Percentiles rank a stretch among this genome's conserved stretches.
Evolutionary conservation across 495 filamentous ascomycete species (phyloP).

Genomic region (Sordaria brevicollis): DNA sequence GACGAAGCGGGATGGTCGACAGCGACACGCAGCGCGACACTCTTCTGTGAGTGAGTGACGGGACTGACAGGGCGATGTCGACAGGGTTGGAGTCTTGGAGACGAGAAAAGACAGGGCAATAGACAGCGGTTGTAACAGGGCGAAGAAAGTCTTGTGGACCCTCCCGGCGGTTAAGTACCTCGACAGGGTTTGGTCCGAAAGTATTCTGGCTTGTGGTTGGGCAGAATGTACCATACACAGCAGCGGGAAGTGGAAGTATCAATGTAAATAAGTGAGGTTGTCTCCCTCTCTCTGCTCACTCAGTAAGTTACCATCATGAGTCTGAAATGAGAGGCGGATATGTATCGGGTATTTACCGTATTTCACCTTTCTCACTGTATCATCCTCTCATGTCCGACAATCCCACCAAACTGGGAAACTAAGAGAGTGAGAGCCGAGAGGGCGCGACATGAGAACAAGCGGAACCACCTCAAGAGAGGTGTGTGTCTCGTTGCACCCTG

Average conservation of each 20-base stretch:
- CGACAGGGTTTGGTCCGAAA: background rate
- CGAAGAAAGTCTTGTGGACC: background rate
- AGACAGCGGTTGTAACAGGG: background rate
- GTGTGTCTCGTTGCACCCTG: background rate
- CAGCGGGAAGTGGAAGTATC: background rate
- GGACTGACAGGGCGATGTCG: background rate
- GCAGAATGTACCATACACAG: background rate
- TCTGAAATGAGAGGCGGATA: background rate
- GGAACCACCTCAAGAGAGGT: no score
- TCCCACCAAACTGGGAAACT: background rate
- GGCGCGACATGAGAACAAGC: no score
- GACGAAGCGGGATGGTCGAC: background rate
- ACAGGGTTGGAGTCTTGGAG: background rate
- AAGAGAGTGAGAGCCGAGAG: constrained; percentile 1
- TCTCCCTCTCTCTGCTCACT: background rate
- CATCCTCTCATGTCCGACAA: background rate
- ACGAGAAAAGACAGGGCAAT: background rate
- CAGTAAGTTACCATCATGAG: background rate
- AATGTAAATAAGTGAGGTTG: background rate
- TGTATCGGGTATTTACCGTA: background rate
- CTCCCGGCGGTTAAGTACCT: background rate
- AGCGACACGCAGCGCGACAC: background rate
- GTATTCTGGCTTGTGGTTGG: background rate
- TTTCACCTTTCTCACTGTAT: background rate
- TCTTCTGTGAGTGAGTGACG: no score